Percentiles rank a stretch among this genome's conserved stretches.
These are phyloP conservation scores for Datisca glomerata DNA, from an alignment of 306 rosid species.

Conservation along the genomic window DNA sequence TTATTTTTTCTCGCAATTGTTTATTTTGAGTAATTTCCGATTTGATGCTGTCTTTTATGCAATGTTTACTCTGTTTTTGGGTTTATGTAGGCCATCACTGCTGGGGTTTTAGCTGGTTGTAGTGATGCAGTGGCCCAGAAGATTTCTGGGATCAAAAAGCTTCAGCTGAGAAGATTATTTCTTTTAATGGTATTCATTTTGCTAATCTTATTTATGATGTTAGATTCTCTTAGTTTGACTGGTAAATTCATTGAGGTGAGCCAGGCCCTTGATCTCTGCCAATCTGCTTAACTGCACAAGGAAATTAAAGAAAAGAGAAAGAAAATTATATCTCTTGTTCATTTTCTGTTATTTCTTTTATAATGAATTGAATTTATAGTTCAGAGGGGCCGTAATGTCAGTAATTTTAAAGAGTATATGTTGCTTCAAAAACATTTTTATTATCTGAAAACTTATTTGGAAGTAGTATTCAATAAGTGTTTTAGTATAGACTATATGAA, in stretches of 20 bases:
- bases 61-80: not conserved
- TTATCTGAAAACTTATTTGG: no score
- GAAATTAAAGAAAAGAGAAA: no score
- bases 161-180: slow-evolving; percentile 66
- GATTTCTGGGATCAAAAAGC: slow-evolving; percentile 73
- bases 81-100: slow-evolving; percentile 62
- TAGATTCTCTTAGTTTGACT: not conserved
- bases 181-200: slow-evolving; percentile 80
- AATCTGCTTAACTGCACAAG: no score
- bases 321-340: not conserved
- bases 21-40: not conserved
- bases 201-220: not conserved
- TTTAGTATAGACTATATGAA: no score
- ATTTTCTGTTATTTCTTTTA: not conserved
- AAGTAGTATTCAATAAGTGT: no score
- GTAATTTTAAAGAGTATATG: no score
- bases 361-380: no score
- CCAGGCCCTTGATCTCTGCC: not conserved
- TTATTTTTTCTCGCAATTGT: not conserved
- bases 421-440: no score
- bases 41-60: not conserved
- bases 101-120: slow-evolving; percentile 68
- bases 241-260: not conserved
- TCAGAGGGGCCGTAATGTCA: no score
- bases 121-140: slow-evolving; percentile 84